phyloP scores from a whole-genome alignment of 1,284 basidiomycete genomes.

The Malassezia sp. region DNA sequence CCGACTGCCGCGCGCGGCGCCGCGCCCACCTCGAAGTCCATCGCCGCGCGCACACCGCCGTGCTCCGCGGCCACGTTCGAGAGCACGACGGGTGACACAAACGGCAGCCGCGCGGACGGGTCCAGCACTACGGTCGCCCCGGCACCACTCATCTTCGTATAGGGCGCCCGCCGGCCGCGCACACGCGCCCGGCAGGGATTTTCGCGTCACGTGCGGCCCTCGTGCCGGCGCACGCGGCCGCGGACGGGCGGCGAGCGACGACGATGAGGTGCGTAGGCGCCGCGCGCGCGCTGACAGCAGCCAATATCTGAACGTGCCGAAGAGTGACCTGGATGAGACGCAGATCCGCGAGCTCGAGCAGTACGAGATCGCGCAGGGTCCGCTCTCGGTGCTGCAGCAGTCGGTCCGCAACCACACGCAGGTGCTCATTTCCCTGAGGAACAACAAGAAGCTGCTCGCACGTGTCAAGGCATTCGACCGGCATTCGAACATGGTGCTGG shows the following conservation, averaged over 20 bases:
- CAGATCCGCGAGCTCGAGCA: constrained; percentile 82
- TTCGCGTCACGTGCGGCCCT: not conserved
- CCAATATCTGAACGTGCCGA: constrained; percentile 91
- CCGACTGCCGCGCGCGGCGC: constrained; percentile 18
- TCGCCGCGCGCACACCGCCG: not conserved
- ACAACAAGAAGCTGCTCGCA: constrained; percentile 96
- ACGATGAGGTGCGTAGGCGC: not conserved
- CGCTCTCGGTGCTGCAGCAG: constrained; percentile 92
- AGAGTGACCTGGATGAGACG: constrained; percentile 92
- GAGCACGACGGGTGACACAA: constrained; percentile 17
- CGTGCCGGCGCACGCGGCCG: not conserved
- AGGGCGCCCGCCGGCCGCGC: not conserved
- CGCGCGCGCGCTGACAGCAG: constrained; percentile 51
- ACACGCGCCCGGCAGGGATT: not conserved
- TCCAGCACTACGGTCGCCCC: constrained; percentile 12
- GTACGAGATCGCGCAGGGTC: constrained; percentile 53
- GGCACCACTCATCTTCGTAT: constrained; percentile 3
- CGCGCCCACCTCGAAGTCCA: constrained; percentile 22
- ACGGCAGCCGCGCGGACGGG: constrained; percentile 15
- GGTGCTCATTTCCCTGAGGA: constrained; percentile 89
- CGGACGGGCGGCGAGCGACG: not conserved
- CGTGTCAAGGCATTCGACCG: constrained; percentile 98
- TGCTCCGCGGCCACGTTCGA: constrained; percentile 11
- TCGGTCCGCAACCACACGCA: constrained; percentile 95
- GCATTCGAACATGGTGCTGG: constrained; percentile 83